Evolutionary conservation across 192 early-diverging fungal species (phyloP).

Genomic region (Phycomyces blakesleeanus): DNA sequence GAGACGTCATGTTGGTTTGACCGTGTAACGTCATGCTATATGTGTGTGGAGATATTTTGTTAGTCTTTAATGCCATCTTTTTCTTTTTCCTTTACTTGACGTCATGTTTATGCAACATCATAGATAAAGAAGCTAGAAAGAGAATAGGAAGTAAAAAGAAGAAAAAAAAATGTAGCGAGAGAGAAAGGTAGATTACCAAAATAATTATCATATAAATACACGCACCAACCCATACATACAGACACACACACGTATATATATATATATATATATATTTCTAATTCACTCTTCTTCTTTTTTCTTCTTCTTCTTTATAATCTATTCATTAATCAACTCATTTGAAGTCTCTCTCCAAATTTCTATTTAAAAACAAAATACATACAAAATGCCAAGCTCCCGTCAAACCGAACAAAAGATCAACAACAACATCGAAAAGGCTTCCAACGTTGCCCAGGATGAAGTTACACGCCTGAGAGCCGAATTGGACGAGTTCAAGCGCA

Average conservation of each 20-base stretch:
- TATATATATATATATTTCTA: neutral
- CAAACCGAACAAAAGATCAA: slow-evolving; percentile 25
- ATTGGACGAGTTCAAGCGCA: slow-evolving; percentile 11
- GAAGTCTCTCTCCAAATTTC: too few relatives aligned
- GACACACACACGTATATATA: too few relatives aligned
- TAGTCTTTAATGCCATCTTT: too few relatives aligned
- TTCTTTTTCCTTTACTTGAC: neutral
- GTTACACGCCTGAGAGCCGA: slow-evolving; percentile 19
- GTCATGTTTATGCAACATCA: neutral
- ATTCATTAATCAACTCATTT: too few relatives aligned
- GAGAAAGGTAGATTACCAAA: too few relatives aligned
- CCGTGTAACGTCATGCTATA: too few relatives aligned
- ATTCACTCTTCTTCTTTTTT: neutral
- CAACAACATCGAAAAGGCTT: slow-evolving; percentile 16
- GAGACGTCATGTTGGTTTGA: neutral
- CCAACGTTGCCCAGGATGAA: slow-evolving; percentile 23
- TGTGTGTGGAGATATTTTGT: too few relatives aligned
- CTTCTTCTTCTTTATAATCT: too few relatives aligned
- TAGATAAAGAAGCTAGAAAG: neutral
- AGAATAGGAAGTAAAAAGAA: neutral
- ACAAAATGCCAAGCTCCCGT: slow-evolving; percentile 14
- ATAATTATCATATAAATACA: too few relatives aligned
- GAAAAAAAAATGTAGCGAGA: too few relatives aligned
- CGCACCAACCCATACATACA: too few relatives aligned
- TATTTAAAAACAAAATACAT: slow-evolving; percentile 10